A percentile compares a stretch with the other conserved stretches of the same genome.
phyloP scores from a whole-genome alignment of 140 eudicot species.

The Erigeron philadelphicus region DNA sequence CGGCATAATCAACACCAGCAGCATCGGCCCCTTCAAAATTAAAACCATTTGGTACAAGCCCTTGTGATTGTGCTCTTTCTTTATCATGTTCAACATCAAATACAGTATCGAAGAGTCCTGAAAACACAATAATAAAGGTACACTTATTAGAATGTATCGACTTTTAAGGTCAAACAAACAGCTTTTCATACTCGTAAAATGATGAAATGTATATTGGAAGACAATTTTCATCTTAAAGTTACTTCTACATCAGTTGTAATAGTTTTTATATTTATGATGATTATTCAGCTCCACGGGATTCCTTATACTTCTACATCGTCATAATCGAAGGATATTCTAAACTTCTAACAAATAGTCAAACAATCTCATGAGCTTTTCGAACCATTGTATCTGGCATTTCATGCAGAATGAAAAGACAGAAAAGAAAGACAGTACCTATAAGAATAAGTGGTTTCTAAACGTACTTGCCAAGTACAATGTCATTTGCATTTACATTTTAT shows the following conservation, averaged over 20 bases:
- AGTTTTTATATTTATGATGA: not conserved
- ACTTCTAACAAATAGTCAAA: not conserved
- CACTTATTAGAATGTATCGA: not conserved
- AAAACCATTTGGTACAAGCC: slow-evolving; percentile 89
- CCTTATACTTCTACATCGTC: not conserved
- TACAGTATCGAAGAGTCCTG: slow-evolving; percentile 93
- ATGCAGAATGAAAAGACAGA: not conserved
- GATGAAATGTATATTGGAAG: not conserved
- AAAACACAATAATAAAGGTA: slow-evolving; percentile 16
- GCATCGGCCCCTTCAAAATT: slow-evolving; percentile 94
- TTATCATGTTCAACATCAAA: slow-evolving; percentile 93
- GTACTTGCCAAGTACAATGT: no score
- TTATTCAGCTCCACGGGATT: not conserved
- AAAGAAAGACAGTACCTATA: not conserved
- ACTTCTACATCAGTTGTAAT: not conserved
- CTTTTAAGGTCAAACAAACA: slow-evolving; percentile 9
- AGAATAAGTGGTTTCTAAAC: not conserved
- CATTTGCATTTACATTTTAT: not conserved
- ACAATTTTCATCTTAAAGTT: not conserved
- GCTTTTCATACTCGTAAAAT: not conserved
- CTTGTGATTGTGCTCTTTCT: slow-evolving; percentile 81
- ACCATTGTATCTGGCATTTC: not conserved
- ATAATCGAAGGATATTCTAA: not conserved
- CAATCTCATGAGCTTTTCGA: not conserved
- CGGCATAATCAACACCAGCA: slow-evolving; percentile 95